Evolutionary conservation across 2,329 filamentous ascomycete species (phyloP), one percentile per base, ranked within the genome.

Genomic region (Epichloe bromicola): DNA sequence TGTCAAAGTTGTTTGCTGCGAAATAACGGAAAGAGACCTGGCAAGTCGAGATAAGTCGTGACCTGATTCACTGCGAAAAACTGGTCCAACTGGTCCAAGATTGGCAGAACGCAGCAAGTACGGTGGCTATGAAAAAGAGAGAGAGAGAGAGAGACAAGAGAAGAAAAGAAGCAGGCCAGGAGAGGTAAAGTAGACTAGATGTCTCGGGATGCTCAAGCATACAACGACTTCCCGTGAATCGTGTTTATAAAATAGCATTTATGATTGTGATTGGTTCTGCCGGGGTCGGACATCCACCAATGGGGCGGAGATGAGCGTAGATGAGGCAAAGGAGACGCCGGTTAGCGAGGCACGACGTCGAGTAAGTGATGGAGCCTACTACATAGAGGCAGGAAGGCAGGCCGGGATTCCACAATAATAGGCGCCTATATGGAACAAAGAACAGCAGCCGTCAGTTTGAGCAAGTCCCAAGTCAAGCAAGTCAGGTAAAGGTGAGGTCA

Each of bases 201-300:
- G 63, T 64, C 63, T 63, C 58, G 56, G 61, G 56, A 58, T 55
- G 55, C 53, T 60, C 51, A 56, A 55, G 56, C 51, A 50, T 50
- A 58, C 56, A 54, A 56, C 53, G 57, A 53, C 54, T 57, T 57
- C 54, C 54, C 56, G 51, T 51, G 42, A 52, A 56, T 56, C 53
- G 52, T 61, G 59, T 63, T 61, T 63, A 61, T 57, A 56, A 59
- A 54, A 42, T 59, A 51, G 54, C 54, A 58, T 53, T 53, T 53
- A 53, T 49, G 53, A 54, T 56, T 63, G 57, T 66, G 64, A 67
- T 67, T 67, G 65, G 65, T 59, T 59, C 58, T 60, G 51, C 53
- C 57, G 53, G 57, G 60, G 62, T 55, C 56, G 54, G 44, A 56
- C 56, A 51, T 58, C 55, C 58, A 61, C 65, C 65, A 67, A 66